These are phyloP conservation scores for Yamadazyma olivae DNA, from an alignment of 805 yeast genomes.

Conservation along the genomic window DNA sequence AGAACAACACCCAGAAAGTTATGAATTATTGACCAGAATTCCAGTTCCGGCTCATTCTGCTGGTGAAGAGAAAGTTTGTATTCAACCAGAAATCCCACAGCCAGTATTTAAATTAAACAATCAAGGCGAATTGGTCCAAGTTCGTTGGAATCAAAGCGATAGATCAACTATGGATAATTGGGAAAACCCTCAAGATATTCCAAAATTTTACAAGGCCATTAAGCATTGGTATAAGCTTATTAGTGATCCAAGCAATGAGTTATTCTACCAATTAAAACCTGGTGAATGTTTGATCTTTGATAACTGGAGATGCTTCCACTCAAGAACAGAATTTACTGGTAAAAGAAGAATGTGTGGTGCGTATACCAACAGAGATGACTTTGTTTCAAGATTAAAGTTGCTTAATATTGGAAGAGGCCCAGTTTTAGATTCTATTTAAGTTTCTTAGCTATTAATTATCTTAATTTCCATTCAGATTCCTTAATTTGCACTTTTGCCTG, in stretches of 20 bases:
- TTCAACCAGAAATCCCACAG: constrained; percentile 53
- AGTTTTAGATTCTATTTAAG: constrained; percentile 36
- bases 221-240: constrained; percentile 55
- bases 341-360: constrained; percentile 72
- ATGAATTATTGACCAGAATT: constrained; percentile 44
- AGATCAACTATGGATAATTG: constrained; percentile 56
- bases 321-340: constrained; percentile 65
- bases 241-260: constrained; percentile 47
- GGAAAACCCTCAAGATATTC: constrained; percentile 48
- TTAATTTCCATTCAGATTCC: no score
- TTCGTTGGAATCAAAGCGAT: constrained; percentile 71
- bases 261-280: constrained; percentile 54
- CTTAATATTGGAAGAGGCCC: constrained; percentile 47
- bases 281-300: constrained; percentile 68
- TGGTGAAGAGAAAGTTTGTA: constrained; percentile 62
- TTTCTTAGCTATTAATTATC: no score
- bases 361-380: constrained; percentile 66
- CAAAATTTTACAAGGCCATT: constrained; percentile 55
- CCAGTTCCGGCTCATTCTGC: constrained; percentile 73
- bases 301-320: constrained; percentile 72
- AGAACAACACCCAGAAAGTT: constrained; percentile 47
- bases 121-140: constrained; percentile 53
- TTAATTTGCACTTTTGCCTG: no score
- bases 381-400: constrained; percentile 41
- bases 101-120: constrained; percentile 57